Evolutionary conservation across 2,329 filamentous ascomycete species (phyloP), one percentile per base, ranked within the genome.

Genomic region (Trichocomaceae sp.): DNA sequence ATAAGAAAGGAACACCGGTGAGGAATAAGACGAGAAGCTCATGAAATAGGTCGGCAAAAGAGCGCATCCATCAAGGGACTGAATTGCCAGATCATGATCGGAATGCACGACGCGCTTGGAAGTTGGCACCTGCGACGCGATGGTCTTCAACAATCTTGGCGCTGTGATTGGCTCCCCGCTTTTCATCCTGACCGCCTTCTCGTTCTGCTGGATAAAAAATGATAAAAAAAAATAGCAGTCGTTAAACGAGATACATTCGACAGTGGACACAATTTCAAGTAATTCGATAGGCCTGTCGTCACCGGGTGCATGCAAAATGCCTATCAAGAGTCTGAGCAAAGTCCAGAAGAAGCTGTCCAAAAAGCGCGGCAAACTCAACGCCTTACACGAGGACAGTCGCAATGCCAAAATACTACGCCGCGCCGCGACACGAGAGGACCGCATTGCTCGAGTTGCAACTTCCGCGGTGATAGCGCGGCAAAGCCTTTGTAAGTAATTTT

Each of bases 321-420:
- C 88, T 13, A 47, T 56, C 44, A 86, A 84, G 67, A 83, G 85
- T 45, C 75, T 96, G 6, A 76, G 83, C 60, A 97, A 96, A 69
- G 87, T 93, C 19, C 83, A 87, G 59, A 97, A 97, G 75, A 84
- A 90, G 60, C 92, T 97, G 60, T 77, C 84, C 33, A 96, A 95
- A 77, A 96, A 96, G 80, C 84, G 87, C 61, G 56, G 84, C 19
- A 83, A 84, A 39, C 80, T 89, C 47, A 84, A 85, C 29, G 80
- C 86, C 12, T 79, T 97, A 20, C 92, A 97, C 67, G 87, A 90
- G 71, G 90, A 90, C 69, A 96, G 90, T 58, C 81, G 93, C 61
- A 89, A 97, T 76, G 88, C 90, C 3, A 83, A 86, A 66, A 83
- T 89, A 50, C 77, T 97, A 59, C 86, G 90, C 69, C 82, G 85